These are phyloP conservation scores for Sesbania bispinosa DNA, from an alignment of 306 rosid species.

Conservation along the genomic window DNA sequence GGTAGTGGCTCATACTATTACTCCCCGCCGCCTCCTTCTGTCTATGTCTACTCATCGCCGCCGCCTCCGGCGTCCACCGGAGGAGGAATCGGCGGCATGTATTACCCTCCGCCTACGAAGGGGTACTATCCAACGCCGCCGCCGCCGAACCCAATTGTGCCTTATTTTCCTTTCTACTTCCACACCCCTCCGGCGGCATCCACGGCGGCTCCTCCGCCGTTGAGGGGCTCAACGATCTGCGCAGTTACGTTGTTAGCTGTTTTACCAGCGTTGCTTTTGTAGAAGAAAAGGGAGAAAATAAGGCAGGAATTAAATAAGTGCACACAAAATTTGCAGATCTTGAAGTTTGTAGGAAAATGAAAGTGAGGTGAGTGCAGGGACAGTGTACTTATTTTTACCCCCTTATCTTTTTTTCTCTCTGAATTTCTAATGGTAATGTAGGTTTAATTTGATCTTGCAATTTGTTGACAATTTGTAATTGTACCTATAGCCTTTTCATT, in stretches of 20 bases:
- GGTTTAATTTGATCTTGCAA: constrained; percentile 28
- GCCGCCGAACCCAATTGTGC: constrained; percentile 95
- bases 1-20: constrained; percentile 33
- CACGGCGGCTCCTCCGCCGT: constrained; percentile 25
- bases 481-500: constrained; percentile 7
- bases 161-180: constrained; percentile 82
- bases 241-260: constrained; percentile 7
- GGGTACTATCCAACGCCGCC: constrained; percentile 64
- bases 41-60: constrained; percentile 31
- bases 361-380: constrained; percentile 21
- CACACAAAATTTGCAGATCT: constrained; percentile 66
- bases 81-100: constrained; percentile 36
- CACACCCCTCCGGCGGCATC: constrained; percentile 70
- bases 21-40: constrained; percentile 71
- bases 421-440: not conserved
- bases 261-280: constrained; percentile 39
- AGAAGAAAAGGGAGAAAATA: not conserved
- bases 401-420: not conserved
- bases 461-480: constrained; percentile 27
- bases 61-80: constrained; percentile 33
- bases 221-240: constrained; percentile 4
- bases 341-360: not conserved
- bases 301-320: constrained; percentile 32
- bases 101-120: constrained; percentile 52
- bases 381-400: constrained; percentile 5